Evolutionary conservation across 2,329 filamentous ascomycete species (phyloP).

Genomic region (Microascus cirrosus): DNA sequence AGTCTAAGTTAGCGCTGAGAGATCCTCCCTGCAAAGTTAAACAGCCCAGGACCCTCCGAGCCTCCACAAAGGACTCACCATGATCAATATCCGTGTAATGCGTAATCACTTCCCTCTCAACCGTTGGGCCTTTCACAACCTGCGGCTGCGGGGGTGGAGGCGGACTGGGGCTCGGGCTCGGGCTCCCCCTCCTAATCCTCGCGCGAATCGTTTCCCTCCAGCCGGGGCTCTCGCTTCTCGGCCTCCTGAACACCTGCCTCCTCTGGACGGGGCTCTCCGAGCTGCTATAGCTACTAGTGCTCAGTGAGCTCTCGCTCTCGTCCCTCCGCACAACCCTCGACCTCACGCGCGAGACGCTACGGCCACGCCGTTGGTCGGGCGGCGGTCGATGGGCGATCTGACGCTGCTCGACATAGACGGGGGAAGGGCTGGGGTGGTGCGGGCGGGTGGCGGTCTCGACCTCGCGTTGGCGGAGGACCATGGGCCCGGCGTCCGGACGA

Average conservation of each 20-base stretch:
- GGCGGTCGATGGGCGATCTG: slow-evolving; percentile 14
- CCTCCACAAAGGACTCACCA: slow-evolving; percentile 38
- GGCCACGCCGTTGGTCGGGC: slow-evolving; percentile 15
- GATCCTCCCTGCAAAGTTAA: background rate
- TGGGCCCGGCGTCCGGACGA: slow-evolving; percentile 33
- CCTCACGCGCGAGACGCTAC: slow-evolving; percentile 28
- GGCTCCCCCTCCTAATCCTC: slow-evolving; percentile 34
- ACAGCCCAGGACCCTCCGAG: background rate
- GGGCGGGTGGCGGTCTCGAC: slow-evolving; percentile 38
- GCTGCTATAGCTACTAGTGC: background rate
- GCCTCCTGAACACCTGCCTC: background rate
- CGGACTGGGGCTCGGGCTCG: slow-evolving; percentile 26
- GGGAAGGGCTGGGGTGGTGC: slow-evolving; percentile 30
- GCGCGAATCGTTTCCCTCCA: slow-evolving; percentile 30
- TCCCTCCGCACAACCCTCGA: slow-evolving; percentile 10
- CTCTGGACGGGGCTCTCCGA: background rate
- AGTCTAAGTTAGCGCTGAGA: background rate
- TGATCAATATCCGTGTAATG: slow-evolving; percentile 83
- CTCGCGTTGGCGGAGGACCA: slow-evolving; percentile 44
- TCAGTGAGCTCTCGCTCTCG: background rate
- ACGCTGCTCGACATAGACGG: slow-evolving; percentile 19
- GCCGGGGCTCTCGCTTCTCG: slow-evolving; percentile 6
- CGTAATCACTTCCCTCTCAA: slow-evolving; percentile 81
- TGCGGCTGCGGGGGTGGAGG: slow-evolving; percentile 49
- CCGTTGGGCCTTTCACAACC: slow-evolving; percentile 63